These are phyloP conservation scores for Arthroderma sp. DNA, from an alignment of 2,329 filamentous ascomycete species.

Conservation along the genomic window DNA sequence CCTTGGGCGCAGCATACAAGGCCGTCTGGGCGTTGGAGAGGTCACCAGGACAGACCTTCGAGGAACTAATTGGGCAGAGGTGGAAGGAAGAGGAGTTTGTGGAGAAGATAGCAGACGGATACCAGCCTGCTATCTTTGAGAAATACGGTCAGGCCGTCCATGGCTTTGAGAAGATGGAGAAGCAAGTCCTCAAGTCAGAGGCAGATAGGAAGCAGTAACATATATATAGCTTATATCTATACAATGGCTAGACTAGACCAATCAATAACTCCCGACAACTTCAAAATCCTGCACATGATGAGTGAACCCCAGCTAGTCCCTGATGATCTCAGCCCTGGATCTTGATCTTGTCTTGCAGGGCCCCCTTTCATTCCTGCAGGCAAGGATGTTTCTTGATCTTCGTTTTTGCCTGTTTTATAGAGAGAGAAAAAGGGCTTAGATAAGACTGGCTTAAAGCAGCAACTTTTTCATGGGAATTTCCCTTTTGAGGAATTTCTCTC, in stretches of 20 bases:
- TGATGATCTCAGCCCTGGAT: no score
- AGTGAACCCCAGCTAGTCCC: no score
- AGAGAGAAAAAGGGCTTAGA: not conserved
- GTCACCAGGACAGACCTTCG: conserved; percentile 59
- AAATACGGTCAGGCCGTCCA: conserved; percentile 64
- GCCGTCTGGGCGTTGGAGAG: conserved; percentile 84
- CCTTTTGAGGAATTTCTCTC: not conserved
- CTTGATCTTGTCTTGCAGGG: no score
- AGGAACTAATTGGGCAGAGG: conserved; percentile 67
- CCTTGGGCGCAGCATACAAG: conserved; percentile 87
- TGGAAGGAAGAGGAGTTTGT: conserved; percentile 82
- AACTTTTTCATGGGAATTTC: not conserved
- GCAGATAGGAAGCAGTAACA: not conserved
- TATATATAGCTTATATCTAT: not conserved
- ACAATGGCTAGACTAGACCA: no score
- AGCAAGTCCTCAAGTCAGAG: conserved; percentile 43
- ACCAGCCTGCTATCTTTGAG: conserved; percentile 60
- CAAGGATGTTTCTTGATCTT: no score
- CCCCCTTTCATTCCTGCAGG: no score
- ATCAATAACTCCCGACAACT: not conserved
- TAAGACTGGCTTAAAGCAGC: not conserved
- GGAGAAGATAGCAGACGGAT: conserved; percentile 71
- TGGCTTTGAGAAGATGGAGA: conserved; percentile 67
- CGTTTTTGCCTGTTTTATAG: not conserved
- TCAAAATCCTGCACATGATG: no score